Evolutionary conservation across 2,329 filamentous ascomycete species (phyloP).

Genomic region (Teratosphaeria epicoccoides): DNA sequence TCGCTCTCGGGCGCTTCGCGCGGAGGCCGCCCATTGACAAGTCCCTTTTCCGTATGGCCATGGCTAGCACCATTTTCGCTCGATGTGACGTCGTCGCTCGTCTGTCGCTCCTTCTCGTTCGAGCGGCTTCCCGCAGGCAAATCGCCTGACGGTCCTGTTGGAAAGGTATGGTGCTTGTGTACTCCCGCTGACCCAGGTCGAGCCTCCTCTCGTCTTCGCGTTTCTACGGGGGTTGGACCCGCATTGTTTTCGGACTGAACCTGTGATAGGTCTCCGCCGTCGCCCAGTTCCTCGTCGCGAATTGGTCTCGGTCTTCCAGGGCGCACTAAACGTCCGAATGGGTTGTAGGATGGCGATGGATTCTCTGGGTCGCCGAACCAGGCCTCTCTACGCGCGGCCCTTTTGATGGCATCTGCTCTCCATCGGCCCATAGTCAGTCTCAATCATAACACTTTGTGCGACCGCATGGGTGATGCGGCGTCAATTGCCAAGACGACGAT

Average conservation of each 20-base stretch:
- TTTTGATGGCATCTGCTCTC: slow-evolving; percentile 18
- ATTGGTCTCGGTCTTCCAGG: slow-evolving; percentile 2
- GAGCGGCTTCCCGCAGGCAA: slow-evolving; percentile 1
- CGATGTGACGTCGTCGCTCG: slow-evolving; percentile 5
- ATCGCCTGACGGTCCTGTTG: slow-evolving; percentile 4
- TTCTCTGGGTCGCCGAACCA: slow-evolving; percentile 18
- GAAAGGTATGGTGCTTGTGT: slow-evolving; percentile 16
- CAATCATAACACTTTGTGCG: background rate
- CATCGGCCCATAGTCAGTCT: slow-evolving; percentile 1
- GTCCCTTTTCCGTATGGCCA: background rate
- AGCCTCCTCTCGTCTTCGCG: slow-evolving; percentile 4
- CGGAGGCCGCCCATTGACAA: background rate
- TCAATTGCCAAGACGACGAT: background rate
- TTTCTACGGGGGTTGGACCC: slow-evolving; percentile 10
- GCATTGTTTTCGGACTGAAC: slow-evolving; percentile 12
- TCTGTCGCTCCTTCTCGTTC: background rate
- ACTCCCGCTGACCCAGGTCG: background rate
- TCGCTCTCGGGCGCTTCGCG: background rate
- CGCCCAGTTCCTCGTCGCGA: slow-evolving; percentile 15
- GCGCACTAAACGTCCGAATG: slow-evolving; percentile 15
- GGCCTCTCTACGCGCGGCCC: slow-evolving; percentile 17
- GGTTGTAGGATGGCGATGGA: slow-evolving; percentile 16
- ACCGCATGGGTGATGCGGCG: background rate
- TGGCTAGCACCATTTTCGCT: background rate
- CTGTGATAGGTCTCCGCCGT: slow-evolving; percentile 8